phyloP scores from a whole-genome alignment of 164 flowering plant genomes.

The Macadamia integrifolia region DNA sequence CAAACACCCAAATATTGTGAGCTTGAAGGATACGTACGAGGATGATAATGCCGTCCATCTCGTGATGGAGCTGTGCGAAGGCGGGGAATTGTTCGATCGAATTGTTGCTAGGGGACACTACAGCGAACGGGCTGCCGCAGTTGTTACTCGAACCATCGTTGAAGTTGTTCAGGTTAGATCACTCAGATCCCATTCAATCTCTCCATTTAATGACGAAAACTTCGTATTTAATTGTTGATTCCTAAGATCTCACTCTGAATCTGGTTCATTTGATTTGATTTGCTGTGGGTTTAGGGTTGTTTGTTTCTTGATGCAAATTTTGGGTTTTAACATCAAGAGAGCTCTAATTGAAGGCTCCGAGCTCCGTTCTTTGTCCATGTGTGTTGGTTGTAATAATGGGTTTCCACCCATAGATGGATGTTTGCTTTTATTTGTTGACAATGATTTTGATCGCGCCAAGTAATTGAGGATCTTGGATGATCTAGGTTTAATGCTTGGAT shows the following conservation, averaged over 20 bases:
- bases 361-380: neutral
- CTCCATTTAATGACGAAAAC: neutral
- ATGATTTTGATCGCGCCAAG: neutral
- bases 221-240: neutral
- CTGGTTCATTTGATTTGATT: neutral
- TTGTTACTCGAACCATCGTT: slow-evolving; percentile 63
- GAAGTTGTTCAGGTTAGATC: slow-evolving; percentile 75
- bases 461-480: too few relatives aligned
- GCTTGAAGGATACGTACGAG: slow-evolving; percentile 75
- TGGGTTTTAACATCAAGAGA: neutral
- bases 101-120: slow-evolving; percentile 85
- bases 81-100: slow-evolving; percentile 87
- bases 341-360: neutral
- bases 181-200: neutral
- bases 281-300: neutral
- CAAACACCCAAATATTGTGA: slow-evolving; percentile 63
- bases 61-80: slow-evolving; percentile 91
- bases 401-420: neutral
- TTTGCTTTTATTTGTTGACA: neutral
- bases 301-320: too few relatives aligned
- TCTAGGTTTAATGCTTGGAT: neutral
- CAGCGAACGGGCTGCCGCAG: slow-evolving; percentile 85
- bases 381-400: neutral
- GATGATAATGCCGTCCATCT: slow-evolving; percentile 79
- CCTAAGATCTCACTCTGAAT: neutral